phyloP scores from a whole-genome alignment of 169 alveolate genomes.

The Eimeria brunetti region DNA sequence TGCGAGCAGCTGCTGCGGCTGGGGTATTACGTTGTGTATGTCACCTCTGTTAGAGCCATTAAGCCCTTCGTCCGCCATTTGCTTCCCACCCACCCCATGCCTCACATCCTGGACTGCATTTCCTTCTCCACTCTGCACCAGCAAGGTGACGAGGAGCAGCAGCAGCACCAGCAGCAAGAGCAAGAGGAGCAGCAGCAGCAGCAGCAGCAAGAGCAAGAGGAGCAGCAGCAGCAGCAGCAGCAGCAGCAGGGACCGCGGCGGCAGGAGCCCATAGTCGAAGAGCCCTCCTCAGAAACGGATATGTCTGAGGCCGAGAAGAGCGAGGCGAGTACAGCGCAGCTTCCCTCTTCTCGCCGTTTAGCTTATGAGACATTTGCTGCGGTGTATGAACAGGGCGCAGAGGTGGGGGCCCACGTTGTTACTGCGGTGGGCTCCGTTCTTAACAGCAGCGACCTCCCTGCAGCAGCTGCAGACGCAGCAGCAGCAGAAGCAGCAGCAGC shows the following conservation, averaged over 20 bases:
- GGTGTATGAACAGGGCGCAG: not conserved
- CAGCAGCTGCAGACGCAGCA: not conserved
- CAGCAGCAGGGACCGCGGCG: not conserved
- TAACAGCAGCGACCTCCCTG: slow-evolving; percentile 3
- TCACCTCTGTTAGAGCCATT: slow-evolving; percentile 22
- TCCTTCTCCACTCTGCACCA: not conserved
- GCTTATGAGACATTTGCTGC: not conserved
- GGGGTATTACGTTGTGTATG: slow-evolving; percentile 64
- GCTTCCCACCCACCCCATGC: slow-evolving; percentile 52
- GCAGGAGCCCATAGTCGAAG: not conserved
- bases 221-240: slow-evolving; percentile 15
- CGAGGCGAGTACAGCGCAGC: not conserved
- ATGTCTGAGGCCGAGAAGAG: slow-evolving; percentile 16
- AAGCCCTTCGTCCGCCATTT: slow-evolving; percentile 76
- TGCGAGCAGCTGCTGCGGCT: slow-evolving; percentile 74
- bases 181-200: not conserved
- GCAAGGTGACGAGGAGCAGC: not conserved
- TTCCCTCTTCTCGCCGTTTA: slow-evolving; percentile 14
- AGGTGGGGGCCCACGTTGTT: not conserved
- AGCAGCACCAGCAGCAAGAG: not conserved
- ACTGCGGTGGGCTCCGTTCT: slow-evolving; percentile 20
- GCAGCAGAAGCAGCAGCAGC: not conserved
- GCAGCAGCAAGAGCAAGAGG: not conserved
- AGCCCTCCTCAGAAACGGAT: slow-evolving; percentile 3
- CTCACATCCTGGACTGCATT: slow-evolving; percentile 42